phyloP scores from a whole-genome alignment of 345 rosid genomes.

The Camelina sativa region DNA sequence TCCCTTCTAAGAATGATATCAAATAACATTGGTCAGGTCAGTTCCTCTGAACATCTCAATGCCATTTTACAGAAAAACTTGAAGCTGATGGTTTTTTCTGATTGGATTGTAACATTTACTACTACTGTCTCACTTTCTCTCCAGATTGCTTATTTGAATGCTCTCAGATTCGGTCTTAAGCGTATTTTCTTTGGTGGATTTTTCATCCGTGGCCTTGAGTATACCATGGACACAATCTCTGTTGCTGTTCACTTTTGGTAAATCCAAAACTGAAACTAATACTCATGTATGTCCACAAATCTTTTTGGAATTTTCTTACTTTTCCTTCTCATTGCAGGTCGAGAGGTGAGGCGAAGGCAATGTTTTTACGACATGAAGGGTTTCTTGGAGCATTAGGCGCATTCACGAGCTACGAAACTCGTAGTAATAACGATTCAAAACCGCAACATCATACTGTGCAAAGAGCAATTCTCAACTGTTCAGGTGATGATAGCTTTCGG shows the following conservation, averaged over 20 bases:
- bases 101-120: neutral
- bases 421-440: constrained; percentile 24
- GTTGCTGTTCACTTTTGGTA: constrained; percentile 85
- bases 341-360: constrained; percentile 87
- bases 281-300: neutral
- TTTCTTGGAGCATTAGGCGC: constrained; percentile 93
- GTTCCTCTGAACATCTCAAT: constrained; percentile 28
- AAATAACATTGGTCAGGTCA: constrained; percentile 83
- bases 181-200: constrained; percentile 82
- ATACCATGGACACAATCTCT: constrained; percentile 83
- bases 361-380: constrained; percentile 85
- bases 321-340: constrained; percentile 59
- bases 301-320: neutral
- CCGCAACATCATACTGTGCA: constrained; percentile 21
- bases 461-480: constrained; percentile 24
- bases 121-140: neutral
- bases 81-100: neutral
- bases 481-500: constrained; percentile 35
- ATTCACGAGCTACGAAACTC: constrained; percentile 53
- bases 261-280: constrained; percentile 22
- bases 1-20: constrained; percentile 88
- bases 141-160: constrained; percentile 83
- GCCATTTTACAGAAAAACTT: neutral
- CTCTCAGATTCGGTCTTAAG: constrained; percentile 83
- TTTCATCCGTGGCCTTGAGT: constrained; percentile 73